A percentile compares a stretch with the other conserved stretches of the same genome.
phyloP scores from a whole-genome alignment of 176 grass and related monocot species.

The Ampelocalamus luodianensis region DNA sequence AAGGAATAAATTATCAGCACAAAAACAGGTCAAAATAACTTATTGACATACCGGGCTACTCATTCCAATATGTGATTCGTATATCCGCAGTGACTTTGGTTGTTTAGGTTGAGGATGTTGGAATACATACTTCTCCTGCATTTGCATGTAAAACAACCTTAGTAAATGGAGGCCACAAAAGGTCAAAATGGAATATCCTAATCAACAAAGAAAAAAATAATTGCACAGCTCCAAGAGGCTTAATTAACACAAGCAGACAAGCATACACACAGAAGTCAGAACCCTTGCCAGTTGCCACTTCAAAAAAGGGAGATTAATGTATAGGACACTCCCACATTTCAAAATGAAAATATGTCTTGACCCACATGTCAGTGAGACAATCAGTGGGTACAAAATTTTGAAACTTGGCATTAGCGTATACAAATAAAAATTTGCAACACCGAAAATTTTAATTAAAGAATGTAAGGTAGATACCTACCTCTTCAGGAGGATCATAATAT shows the following conservation, averaged over 20 bases:
- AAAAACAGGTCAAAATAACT: constrained; percentile 15
- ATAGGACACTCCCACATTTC: constrained; percentile 46
- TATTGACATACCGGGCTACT: constrained; percentile 73
- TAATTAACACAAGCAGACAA: constrained; percentile 21
- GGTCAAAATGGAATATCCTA: background rate
- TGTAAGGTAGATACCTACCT: constrained; percentile 66
- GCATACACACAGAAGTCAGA: background rate
- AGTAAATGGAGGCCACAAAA: constrained; percentile 12
- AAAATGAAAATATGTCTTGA: constrained; percentile 12
- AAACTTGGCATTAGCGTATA: constrained; percentile 43
- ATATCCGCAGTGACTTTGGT: constrained; percentile 92
- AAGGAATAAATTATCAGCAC: background rate
- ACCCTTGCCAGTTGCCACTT: background rate
- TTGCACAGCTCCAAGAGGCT: background rate
- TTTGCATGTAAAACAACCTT: constrained; percentile 35
- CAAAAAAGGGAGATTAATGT: background rate
- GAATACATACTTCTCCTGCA: constrained; percentile 93
- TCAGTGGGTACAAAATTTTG: constrained; percentile 45
- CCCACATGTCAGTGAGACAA: constrained; percentile 1
- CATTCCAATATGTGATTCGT: constrained; percentile 99
- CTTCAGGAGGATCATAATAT: constrained; percentile 94
- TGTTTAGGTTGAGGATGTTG: constrained; percentile 89
- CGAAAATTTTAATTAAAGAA: constrained; percentile 52
- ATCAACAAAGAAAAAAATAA: constrained; percentile 13
- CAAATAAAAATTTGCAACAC: constrained; percentile 54